A percentile compares a stretch with the other conserved stretches of the same genome.
These are phyloP conservation scores for Cadophora luteo-olivacea DNA, from an alignment of 2,329 filamentous ascomycete species.

Conservation along the genomic window DNA sequence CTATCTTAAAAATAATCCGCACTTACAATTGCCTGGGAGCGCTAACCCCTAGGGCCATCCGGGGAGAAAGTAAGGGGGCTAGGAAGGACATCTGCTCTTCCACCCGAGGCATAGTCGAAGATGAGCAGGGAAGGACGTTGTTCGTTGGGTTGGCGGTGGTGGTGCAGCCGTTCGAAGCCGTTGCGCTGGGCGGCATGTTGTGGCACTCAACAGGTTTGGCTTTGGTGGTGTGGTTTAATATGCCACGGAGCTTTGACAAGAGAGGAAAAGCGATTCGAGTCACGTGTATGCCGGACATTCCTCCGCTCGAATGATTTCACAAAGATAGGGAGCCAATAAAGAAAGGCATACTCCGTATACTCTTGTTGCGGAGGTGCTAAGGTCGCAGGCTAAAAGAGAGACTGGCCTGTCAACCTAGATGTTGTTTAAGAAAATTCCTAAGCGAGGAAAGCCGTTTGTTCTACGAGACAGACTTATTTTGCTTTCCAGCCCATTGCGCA, in stretches of 20 bases:
- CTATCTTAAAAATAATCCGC: constrained; percentile 1
- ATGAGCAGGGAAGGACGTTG: constrained; percentile 6
- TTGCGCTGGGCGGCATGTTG: background rate
- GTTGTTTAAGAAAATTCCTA: too few relatives aligned
- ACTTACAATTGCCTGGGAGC: background rate
- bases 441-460: too few relatives aligned
- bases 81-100: background rate
- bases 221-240: background rate
- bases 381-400: too few relatives aligned
- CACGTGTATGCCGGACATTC: too few relatives aligned
- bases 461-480: too few relatives aligned
- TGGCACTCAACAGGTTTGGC: background rate
- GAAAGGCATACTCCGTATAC: too few relatives aligned
- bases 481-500: too few relatives aligned
- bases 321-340: too few relatives aligned
- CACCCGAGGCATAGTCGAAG: background rate
- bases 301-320: background rate
- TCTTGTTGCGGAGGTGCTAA: too few relatives aligned
- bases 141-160: background rate
- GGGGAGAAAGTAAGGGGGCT: background rate
- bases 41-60: background rate
- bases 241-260: background rate
- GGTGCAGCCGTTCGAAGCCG: background rate
- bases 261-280: background rate
- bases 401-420: too few relatives aligned